Conservation (phyloP, 2,329 filamentous ascomycete genomes). For the Cercospora berteroae region DNA sequence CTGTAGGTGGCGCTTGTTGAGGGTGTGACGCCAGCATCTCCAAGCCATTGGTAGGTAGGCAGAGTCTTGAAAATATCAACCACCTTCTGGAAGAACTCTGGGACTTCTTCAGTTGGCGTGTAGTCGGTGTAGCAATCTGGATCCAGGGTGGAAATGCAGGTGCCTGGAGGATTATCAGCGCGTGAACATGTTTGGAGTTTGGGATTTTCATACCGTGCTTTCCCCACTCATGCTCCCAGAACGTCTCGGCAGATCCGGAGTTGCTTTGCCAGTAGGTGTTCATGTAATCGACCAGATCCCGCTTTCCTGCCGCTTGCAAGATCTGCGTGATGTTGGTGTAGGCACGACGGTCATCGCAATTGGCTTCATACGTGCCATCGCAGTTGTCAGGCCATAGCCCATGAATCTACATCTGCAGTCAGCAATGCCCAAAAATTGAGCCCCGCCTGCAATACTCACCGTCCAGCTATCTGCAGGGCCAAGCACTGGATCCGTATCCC, state of each 20-base stretch:
- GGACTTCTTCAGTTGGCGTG: slow-evolving; percentile 60
- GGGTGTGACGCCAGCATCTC: slow-evolving; percentile 60
- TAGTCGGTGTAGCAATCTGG: slow-evolving; percentile 62
- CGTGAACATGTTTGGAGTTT: not conserved
- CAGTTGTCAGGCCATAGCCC: slow-evolving; percentile 54
- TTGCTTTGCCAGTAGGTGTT: slow-evolving; percentile 69
- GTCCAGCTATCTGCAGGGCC: slow-evolving; percentile 71
- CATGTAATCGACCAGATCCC: slow-evolving; percentile 65
- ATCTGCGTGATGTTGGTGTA: slow-evolving; percentile 67
- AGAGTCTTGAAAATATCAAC: slow-evolving; percentile 65
- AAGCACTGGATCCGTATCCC: slow-evolving; percentile 65
- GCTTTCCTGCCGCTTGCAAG: slow-evolving; percentile 54
- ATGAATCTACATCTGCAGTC: not conserved
- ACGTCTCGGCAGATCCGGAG: slow-evolving; percentile 59
- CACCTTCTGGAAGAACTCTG: slow-evolving; percentile 66
- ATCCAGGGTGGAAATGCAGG: slow-evolving; percentile 68
- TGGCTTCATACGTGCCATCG: slow-evolving; percentile 66
- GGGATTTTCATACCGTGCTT: not conserved
- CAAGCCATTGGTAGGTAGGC: slow-evolving; percentile 63
- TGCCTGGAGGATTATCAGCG: slow-evolving; percentile 57
- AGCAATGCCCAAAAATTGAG: not conserved
- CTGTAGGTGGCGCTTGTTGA: slow-evolving; percentile 59
- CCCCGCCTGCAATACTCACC: not conserved
- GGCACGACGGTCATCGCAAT: slow-evolving; percentile 60
- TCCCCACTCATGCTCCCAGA: slow-evolving; percentile 54